Base-by-base conservation (phyloP, 345 rosid species). In the Excoecaria cochinchinensis region DNA sequence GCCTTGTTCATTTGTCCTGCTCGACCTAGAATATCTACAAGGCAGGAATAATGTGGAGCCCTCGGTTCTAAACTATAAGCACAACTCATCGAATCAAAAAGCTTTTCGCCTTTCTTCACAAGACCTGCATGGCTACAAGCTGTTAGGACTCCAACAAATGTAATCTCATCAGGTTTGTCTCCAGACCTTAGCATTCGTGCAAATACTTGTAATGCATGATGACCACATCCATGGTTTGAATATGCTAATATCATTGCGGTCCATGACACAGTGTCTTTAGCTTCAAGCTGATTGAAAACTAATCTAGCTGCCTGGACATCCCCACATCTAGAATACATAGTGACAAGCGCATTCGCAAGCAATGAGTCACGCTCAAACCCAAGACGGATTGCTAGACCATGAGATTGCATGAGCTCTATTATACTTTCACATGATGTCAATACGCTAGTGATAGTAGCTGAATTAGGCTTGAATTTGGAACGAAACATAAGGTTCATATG, bases 21-120 rank as follows among this genome's bases (percentile, higher is more conserved):
- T 48, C 86, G 76, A 36, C 86, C 82, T 13, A 86, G 77, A 58
- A 81, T 81, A 83, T 81, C 86, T 57, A 81, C 86, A 38, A 81
- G 83, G 76, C 88, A 85, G 42, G 82, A 81, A 57, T 83, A 83
- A 31, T 85, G 86, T 73, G 82, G 84, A 44, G 89, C 81, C 75
- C 65, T 74, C 46, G 87, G 85, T 25, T 63, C 73, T 63, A 86
- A 53, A 57, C 70, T 80, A 76, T 80, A 82, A 15, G 71, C 79
- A 67, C 25, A 31, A 19, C 72, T 72, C 87, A 84, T 82, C 3
- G 76, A 74, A 70, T 80, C 15, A 69, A 86, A 86, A 24, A 61
- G 38, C 72, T 51, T 73, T 74, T 76, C 53, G 38, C 84, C 83
- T 77, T 82, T 86, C 64, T 68, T 56, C 16, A 82, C 78, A 73